Evolutionary conservation across 2,329 filamentous ascomycete species (phyloP).

Genomic region (Tolypocladium album): DNA sequence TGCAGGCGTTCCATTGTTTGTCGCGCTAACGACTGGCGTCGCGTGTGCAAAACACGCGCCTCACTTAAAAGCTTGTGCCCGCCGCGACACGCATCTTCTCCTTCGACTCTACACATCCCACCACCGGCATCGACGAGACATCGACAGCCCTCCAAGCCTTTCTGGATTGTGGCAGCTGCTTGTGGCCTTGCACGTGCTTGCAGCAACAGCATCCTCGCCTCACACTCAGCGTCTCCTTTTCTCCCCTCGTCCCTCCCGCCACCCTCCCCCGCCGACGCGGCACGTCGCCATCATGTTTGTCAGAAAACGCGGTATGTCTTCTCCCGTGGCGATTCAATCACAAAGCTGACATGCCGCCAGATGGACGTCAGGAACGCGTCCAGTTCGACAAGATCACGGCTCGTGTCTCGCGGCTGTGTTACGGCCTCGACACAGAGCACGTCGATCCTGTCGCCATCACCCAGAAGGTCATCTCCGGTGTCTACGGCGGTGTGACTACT

Average conservation of each 20-base stretch:
- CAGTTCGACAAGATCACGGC: conserved; percentile 99
- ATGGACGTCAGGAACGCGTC: conserved; percentile 98
- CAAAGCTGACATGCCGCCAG: conserved; percentile 35
- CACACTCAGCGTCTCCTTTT: conserved; percentile 9
- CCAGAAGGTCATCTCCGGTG: conserved; percentile 98
- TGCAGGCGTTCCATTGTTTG: conserved; percentile 12
- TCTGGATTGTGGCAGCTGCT: conserved; percentile 8
- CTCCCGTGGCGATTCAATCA: not conserved
- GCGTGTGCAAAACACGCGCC: conserved; percentile 21
- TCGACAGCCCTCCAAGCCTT: conserved; percentile 2
- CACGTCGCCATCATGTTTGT: conserved; percentile 43
- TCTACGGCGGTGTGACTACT: conserved; percentile 96
- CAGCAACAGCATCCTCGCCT: conserved; percentile 12
- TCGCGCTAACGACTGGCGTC: conserved; percentile 22
- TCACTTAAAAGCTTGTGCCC: conserved; percentile 24
- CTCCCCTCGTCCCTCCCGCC: conserved; percentile 8
- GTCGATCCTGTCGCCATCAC: conserved; percentile 97
- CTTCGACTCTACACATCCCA: conserved; percentile 10
- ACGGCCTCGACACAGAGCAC: conserved; percentile 88
- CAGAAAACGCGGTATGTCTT: conserved; percentile 48
- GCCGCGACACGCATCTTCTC: conserved; percentile 6
- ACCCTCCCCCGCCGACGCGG: conserved; percentile 9
- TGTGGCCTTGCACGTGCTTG: conserved; percentile 12
- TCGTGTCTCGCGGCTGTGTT: conserved; percentile 93
- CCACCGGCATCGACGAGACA: conserved; percentile 4